A percentile compares a stretch with the other conserved stretches of the same genome.
These are phyloP conservation scores for Psidium friedrichsthalianum DNA, from an alignment of 345 rosid genomes.

Conservation along the genomic window DNA sequence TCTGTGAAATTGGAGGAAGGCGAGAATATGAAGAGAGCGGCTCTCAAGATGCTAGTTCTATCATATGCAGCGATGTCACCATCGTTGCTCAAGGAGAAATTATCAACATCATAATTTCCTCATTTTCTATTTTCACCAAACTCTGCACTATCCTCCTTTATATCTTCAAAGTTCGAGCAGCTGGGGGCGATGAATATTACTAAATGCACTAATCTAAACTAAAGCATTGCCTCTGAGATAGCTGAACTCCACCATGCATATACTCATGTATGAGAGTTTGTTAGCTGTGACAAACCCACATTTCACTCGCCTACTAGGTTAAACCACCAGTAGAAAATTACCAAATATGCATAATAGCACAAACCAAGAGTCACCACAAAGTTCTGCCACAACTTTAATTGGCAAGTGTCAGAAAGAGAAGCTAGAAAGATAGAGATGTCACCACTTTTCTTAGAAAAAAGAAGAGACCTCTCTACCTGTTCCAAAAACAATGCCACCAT, in stretches of 20 bases:
- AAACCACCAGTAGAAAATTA: not conserved
- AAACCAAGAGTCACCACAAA: not conserved
- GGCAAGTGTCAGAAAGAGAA: not conserved
- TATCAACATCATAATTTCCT: not conserved
- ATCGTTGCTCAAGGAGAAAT: not conserved
- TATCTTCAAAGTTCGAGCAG: not conserved
- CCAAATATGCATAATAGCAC: not conserved
- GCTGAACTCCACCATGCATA: not conserved
- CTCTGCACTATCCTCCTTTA: not conserved
- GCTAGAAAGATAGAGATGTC: not conserved
- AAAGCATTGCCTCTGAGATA: not conserved
- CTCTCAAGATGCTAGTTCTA: not conserved
- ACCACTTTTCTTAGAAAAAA: not conserved
- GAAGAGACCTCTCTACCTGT: not conserved
- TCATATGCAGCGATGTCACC: not conserved
- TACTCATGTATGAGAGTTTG: not conserved
- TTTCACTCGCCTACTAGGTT: not conserved
- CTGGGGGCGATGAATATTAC: not conserved
- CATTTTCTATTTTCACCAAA: not conserved
- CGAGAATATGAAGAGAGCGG: not conserved
- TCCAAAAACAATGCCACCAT: not conserved
- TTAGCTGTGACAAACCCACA: not conserved
- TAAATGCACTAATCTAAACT: not conserved
- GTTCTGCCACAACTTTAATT: not conserved
- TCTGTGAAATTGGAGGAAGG: not conserved